Evolutionary conservation across 1,284 basidiomycete species (phyloP).

Genomic region (Chondrostereum purpureum): DNA sequence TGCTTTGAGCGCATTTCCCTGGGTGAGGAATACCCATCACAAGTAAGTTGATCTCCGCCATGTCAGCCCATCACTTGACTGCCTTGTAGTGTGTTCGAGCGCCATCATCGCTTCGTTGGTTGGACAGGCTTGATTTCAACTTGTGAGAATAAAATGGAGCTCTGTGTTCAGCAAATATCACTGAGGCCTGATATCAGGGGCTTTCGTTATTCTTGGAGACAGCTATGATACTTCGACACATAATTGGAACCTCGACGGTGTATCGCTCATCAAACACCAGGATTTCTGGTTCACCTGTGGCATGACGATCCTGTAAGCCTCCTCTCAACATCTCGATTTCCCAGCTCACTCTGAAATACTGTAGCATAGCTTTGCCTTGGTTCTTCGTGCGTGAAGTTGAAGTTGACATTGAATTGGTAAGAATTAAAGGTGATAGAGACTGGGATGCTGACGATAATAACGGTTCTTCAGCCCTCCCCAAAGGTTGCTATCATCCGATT

Average conservation of each 20-base stretch:
- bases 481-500: slow-evolving; percentile 57
- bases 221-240: slow-evolving; percentile 46
- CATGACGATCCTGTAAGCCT: slow-evolving; percentile 48
- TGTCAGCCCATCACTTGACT: slow-evolving; percentile 6
- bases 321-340: not conserved
- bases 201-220: slow-evolving; percentile 60
- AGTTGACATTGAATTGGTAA: slow-evolving; percentile 52
- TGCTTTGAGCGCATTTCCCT: slow-evolving; percentile 59
- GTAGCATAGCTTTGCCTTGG: slow-evolving; percentile 51
- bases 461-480: slow-evolving; percentile 39
- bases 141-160: slow-evolving; percentile 30
- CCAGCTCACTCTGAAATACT: slow-evolving; percentile 9
- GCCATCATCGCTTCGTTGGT: slow-evolving; percentile 70
- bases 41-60: slow-evolving; percentile 40
- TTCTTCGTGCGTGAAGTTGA: slow-evolving; percentile 46
- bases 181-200: slow-evolving; percentile 31
- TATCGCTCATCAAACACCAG: slow-evolving; percentile 55
- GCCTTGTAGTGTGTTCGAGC: slow-evolving; percentile 58
- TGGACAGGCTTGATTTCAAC: slow-evolving; percentile 60
- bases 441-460: not conserved
- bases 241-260: slow-evolving; percentile 49
- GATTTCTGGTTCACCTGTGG: slow-evolving; percentile 66
- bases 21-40: slow-evolving; percentile 70
- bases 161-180: too few species aligned
- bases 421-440: slow-evolving; percentile 11